Evolutionary conservation across 129 eudicot genomes (phyloP).

Genomic region (Rutidosis leptorrhynchoides): DNA sequence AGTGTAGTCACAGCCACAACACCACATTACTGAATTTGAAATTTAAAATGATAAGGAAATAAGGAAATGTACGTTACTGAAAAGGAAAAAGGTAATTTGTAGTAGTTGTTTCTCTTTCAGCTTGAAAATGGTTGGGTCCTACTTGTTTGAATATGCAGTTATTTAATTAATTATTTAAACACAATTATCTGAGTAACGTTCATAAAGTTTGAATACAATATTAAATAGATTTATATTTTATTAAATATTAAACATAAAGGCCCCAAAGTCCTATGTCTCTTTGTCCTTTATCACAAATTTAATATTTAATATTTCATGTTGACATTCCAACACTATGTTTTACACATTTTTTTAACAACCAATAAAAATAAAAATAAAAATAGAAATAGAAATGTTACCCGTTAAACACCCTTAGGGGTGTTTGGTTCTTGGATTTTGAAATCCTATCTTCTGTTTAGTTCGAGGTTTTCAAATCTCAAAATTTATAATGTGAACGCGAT

Average conservation of each 20-base stretch:
- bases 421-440: too few relatives aligned
- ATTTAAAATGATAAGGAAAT: slow-evolving; percentile 32
- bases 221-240: too few relatives aligned
- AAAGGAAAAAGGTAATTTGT: slow-evolving; percentile 12
- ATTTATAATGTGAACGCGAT: too few relatives aligned
- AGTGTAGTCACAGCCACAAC: neutral
- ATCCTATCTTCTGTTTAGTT: too few relatives aligned
- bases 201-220: slow-evolving; percentile 20
- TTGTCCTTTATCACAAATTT: slow-evolving; percentile 13
- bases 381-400: too few relatives aligned
- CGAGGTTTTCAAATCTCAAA: too few relatives aligned
- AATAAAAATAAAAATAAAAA: too few relatives aligned
- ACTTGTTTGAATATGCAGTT: slow-evolving; percentile 30
- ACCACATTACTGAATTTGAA: slow-evolving; percentile 26
- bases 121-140: slow-evolving; percentile 29
- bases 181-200: slow-evolving; percentile 34
- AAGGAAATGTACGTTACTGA: slow-evolving; percentile 19
- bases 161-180: neutral
- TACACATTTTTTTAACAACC: too few relatives aligned
- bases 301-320: neutral
- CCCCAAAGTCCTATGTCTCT: slow-evolving; percentile 27
- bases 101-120: slow-evolving; percentile 20
- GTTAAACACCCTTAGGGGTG: too few relatives aligned
- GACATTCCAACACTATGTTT: slow-evolving; percentile 10
- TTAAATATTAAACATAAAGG: neutral